Evolutionary conservation across 495 filamentous ascomycete genomes (phyloP), one percentile per base, ranked within the genome.

Genomic region (Talaromyces proteolyticus): DNA sequence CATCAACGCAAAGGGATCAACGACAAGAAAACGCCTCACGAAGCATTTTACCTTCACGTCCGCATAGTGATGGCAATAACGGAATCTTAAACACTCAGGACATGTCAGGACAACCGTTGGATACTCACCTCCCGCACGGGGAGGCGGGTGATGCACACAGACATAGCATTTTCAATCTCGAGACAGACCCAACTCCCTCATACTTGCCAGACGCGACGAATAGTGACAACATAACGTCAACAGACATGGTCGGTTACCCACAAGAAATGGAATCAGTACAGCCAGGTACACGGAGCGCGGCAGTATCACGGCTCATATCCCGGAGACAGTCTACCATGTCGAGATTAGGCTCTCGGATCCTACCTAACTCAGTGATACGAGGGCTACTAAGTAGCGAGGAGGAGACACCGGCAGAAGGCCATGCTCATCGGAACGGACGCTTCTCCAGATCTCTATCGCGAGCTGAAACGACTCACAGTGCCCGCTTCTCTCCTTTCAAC

Each of bases 271-370:
- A 65, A 25, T 40, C 50, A 7, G 48, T 50, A 24, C 54, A 62
- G 11, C 63, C 61, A 2, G 68, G 66, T 22, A 58, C 63, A 22
- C 67, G 66, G 20, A 61, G 61, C 10, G 62, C 69, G 23, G 66
- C 65, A 5, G 57, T 70, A 20, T 62, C 69, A 42, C 67, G 70
- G 26, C 64, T 71, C 60, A 58, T 70, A 49, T 70, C 75, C 12
- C 67, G 74, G 53, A 68, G 73, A 45, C 74, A 71, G 49, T 76
- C 76, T 10, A 72, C 70, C 12, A 73, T 79, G 64, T 76, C 76
- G 44, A 63, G 76, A 8, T 51, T 79, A 23, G 72, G 74, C 18
- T 76, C 75, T 8, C 66, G 72, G 50, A 64, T 79, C 20, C 56
- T 77, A 19, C 74, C 75, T n/a, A 70, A 76, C 47, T 70, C 69